Percentiles rank a stretch among this genome's conserved stretches.
Conservation (phyloP, 495 filamentous ascomycete species). For the Penicillium alfredii region DNA sequence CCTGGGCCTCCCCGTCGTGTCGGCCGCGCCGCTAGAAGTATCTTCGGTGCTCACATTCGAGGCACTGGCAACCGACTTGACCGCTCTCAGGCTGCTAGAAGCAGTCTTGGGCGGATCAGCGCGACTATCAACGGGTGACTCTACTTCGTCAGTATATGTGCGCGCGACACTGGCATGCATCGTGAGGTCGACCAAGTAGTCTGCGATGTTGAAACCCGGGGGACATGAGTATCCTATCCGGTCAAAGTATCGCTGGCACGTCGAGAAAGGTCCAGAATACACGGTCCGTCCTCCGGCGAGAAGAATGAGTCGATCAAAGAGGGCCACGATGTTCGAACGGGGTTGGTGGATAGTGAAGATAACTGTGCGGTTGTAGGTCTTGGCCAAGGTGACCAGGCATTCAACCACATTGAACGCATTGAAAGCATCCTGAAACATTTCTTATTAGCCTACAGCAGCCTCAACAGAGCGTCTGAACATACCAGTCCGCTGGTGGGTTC, state of each 20-base stretch:
- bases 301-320: conserved; percentile 90
- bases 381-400: conserved; percentile 89
- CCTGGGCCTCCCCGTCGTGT: conserved; percentile 55
- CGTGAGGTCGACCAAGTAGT: conserved; percentile 93
- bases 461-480: conserved; percentile 9
- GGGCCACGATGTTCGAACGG: conserved; percentile 98
- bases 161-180: conserved; percentile 75
- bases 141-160: conserved; percentile 54
- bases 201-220: conserved; percentile 96
- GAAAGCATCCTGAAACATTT: conserved; percentile 59
- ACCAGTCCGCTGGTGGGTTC: conserved; percentile 88
- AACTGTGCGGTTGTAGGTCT: conserved; percentile 91
- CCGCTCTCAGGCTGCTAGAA: conserved; percentile 82
- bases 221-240: conserved; percentile 85
- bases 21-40: conserved; percentile 51
- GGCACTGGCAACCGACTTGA: conserved; percentile 83
- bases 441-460: conserved; percentile 1
- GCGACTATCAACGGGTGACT: conserved; percentile 32
- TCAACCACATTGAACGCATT: conserved; percentile 98
- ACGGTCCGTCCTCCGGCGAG: conserved; percentile 85
- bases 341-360: conserved; percentile 99
- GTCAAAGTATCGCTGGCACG: conserved; percentile 90
- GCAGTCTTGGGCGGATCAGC: conserved; percentile 55
- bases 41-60: conserved; percentile 60
- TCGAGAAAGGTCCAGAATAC: conserved; percentile 84